These are phyloP conservation scores for Tagetes erecta DNA, from an alignment of 129 eudicot species.

Conservation along the genomic window DNA sequence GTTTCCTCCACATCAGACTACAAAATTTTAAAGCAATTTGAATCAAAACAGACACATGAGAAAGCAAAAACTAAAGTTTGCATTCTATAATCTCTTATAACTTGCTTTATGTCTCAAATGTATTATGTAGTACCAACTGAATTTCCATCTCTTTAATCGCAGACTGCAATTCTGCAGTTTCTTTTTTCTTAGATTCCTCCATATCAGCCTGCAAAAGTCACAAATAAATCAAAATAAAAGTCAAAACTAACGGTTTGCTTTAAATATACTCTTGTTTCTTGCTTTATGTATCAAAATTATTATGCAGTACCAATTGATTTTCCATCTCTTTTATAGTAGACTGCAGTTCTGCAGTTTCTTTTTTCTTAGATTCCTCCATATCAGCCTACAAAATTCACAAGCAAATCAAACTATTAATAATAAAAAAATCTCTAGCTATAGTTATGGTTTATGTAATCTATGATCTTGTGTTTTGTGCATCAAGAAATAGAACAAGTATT, in stretches of 20 bases:
- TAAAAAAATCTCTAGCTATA: background rate
- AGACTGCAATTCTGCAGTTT: slow-evolving; percentile 48
- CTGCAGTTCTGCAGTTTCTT: slow-evolving; percentile 53
- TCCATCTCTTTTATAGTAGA: slow-evolving; percentile 54
- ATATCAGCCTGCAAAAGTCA: slow-evolving; percentile 43
- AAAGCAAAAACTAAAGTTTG: background rate
- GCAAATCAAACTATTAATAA: background rate
- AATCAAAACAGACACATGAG: background rate
- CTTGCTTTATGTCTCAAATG: slow-evolving; percentile 14
- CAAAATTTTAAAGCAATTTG: slow-evolving; percentile 13
- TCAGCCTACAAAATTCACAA: slow-evolving; percentile 42
- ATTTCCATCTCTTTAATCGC: slow-evolving; percentile 52
- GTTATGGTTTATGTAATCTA: background rate
- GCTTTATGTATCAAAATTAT: slow-evolving; percentile 15
- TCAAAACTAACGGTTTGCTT: slow-evolving; percentile 1
- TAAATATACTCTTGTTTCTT: background rate
- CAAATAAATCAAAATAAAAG: background rate
- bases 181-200: slow-evolving; percentile 67
- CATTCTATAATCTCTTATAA: background rate
- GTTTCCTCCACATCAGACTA: slow-evolving; percentile 74
- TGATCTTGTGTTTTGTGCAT: background rate
- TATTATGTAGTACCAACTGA: slow-evolving; percentile 25
- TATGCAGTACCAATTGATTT: slow-evolving; percentile 29
- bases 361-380: slow-evolving; percentile 60
- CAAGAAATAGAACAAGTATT: background rate